Evolutionary conservation across 2,329 filamentous ascomycete genomes (phyloP), one percentile per base, ranked within the genome.

Genomic region (Alternaria ethzedia): DNA sequence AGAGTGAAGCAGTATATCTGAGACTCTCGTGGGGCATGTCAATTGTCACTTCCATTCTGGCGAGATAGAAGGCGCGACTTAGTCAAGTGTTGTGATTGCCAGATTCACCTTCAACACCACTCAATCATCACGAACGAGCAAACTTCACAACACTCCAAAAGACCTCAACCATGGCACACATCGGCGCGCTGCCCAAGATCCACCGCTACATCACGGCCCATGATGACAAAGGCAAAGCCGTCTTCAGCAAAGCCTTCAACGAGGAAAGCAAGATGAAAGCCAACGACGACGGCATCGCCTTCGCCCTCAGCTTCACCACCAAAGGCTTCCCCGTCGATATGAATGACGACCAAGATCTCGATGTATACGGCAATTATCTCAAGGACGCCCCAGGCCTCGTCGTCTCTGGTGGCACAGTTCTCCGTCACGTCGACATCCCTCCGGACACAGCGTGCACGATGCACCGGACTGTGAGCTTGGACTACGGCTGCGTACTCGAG

Each of bases 251-350:
- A 25, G 75, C 74, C 47, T 71, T 81, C 51, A 65, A 68, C 54
- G 79, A 80, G 36, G 78, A 79, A 57, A 77, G 70, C 61, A 74
- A 71, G 30, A 78, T 80, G 77, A 71, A 70, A 66, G 64, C 69
- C 72, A 80, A 76, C 73, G 80, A 73, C 64, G 82, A 84, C 65
- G 81, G 82, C 43, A 82, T 84, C 32, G 79, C 78, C 15, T 86
- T 86, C 68, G 80, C 79, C 28, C 81, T 86, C 30, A 80, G 79
- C 61, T 87, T 86, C 74, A 82, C 83, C 8, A 84, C 86, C 5
- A 80, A 82, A 50, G 73, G 79, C 50, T 83, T 82, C 56, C 85
- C 86, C 1, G 80, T 83, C 28, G 72, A 83, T 52, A 77, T 88
- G 65, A 78, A 79, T 66, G 66, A 76, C 21, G 80, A 84, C 61